A percentile compares a stretch with the other conserved stretches of the same genome.
Evolutionary conservation across 1,284 basidiomycete species (phyloP).

Genomic region (Moesziomyces sp.): DNA sequence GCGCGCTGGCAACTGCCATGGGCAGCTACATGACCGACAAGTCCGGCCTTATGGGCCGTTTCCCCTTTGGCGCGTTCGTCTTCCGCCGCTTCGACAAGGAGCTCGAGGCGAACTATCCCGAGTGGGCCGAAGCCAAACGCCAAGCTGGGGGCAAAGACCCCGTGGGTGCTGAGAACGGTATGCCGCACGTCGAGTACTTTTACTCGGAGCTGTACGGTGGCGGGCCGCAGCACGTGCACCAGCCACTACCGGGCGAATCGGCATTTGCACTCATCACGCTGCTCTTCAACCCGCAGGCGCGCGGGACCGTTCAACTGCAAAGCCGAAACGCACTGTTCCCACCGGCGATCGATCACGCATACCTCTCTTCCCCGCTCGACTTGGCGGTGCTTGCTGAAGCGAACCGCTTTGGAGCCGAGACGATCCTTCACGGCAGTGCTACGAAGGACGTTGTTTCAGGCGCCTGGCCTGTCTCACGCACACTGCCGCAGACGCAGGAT

Average conservation of each 20-base stretch:
- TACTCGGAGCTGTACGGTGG: background rate
- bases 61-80: conserved; percentile 25
- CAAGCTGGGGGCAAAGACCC: conserved; percentile 11
- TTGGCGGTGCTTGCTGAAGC: conserved; percentile 19
- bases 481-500: too few relatives aligned
- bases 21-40: conserved; percentile 10
- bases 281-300: conserved; percentile 49
- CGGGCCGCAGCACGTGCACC: too few relatives aligned
- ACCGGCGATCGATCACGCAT: conserved; percentile 68
- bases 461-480: too few relatives aligned
- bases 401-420: conserved; percentile 7
- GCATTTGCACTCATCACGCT: conserved; percentile 10
- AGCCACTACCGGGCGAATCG: too few relatives aligned
- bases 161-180: conserved; percentile 18
- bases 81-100: conserved; percentile 20
- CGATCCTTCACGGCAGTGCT: background rate
- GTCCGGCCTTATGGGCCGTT: conserved; percentile 10
- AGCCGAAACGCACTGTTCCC: conserved; percentile 67
- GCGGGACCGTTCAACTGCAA: conserved; percentile 68
- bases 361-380: conserved; percentile 10
- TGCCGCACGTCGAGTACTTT: conserved; percentile 15
- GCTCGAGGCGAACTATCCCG: conserved; percentile 8
- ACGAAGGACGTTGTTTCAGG: too few relatives aligned
- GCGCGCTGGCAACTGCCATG: background rate
- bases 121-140: conserved; percentile 15